Conservation (phyloP, 2,329 filamentous ascomycete species). For the Microcyclospora pomicola region DNA sequence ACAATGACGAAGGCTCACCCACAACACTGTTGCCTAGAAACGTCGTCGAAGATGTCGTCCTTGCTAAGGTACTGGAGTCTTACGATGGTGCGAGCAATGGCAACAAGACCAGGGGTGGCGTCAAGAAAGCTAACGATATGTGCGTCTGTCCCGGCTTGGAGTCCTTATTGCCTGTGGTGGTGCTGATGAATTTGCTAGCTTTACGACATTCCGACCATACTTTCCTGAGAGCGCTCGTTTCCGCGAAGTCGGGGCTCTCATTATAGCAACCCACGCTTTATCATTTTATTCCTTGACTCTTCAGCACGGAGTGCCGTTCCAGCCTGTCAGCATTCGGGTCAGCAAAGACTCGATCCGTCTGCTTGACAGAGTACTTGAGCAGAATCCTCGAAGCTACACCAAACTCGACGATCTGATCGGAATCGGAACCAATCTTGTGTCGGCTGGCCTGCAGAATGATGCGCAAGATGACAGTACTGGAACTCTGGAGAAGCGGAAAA, state of each 20-base stretch:
- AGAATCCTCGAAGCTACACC: slow-evolving; percentile 62
- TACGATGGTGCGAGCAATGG: slow-evolving; percentile 77
- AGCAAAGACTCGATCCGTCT: slow-evolving; percentile 62
- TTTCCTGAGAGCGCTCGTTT: slow-evolving; percentile 40
- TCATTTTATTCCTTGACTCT: slow-evolving; percentile 65
- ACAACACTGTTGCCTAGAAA: slow-evolving; percentile 34
- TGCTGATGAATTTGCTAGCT: slow-evolving; percentile 28
- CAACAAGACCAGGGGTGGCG: slow-evolving; percentile 58
- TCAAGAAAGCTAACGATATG: slow-evolving; percentile 68
- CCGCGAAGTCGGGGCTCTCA: slow-evolving; percentile 47
- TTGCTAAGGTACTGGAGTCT: slow-evolving; percentile 50
- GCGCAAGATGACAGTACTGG: background rate
- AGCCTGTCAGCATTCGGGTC: slow-evolving; percentile 63
- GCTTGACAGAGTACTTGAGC: slow-evolving; percentile 58
- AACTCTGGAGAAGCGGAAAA: slow-evolving; percentile 6
- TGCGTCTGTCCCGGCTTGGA: slow-evolving; percentile 26
- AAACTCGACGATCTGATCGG: slow-evolving; percentile 58
- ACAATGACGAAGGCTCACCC: slow-evolving; percentile 37
- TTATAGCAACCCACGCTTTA: slow-evolving; percentile 60
- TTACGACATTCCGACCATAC: slow-evolving; percentile 49
- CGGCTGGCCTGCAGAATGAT: slow-evolving; percentile 28
- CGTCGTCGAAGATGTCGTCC: slow-evolving; percentile 45
- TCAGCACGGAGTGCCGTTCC: slow-evolving; percentile 68
- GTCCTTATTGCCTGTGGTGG: too few species aligned
- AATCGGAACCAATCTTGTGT: slow-evolving; percentile 53